phyloP scores from a whole-genome alignment of 495 filamentous ascomycete species.

The Aspergillus baeticus region DNA sequence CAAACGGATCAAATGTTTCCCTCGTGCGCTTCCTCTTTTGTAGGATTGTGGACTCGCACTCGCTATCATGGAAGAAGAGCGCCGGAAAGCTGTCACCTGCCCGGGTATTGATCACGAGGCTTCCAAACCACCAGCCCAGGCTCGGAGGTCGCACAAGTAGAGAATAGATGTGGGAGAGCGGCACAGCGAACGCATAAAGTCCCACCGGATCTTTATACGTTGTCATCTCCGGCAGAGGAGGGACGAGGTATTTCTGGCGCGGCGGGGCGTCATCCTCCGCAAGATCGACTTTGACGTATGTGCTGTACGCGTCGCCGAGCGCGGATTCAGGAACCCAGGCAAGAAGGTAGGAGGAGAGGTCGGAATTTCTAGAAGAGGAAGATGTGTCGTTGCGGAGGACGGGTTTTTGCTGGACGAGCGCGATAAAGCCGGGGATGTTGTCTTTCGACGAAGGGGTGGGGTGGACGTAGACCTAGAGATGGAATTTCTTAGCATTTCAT shows the following conservation, averaged over 20 bases:
- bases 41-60: conserved; percentile 92
- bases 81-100: conserved; percentile 91
- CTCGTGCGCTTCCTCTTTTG: conserved; percentile 83
- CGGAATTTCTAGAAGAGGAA: conserved; percentile 48
- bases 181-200: conserved; percentile 89
- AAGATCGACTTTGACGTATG: conserved; percentile 94
- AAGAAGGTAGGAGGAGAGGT: conserved; percentile 71
- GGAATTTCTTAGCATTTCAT: neutral
- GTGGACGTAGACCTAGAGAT: conserved; percentile 84
- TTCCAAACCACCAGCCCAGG: conserved; percentile 97
- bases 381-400: conserved; percentile 24
- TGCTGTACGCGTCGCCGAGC: conserved; percentile 79
- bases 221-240: conserved; percentile 78
- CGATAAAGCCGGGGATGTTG: conserved; percentile 95
- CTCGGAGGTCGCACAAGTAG: conserved; percentile 88
- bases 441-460: conserved; percentile 90
- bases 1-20: conserved; percentile 89
- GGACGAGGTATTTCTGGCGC: conserved; percentile 85
- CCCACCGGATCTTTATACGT: conserved; percentile 69
- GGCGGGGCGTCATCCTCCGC: conserved; percentile 77
- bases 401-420: conserved; percentile 87
- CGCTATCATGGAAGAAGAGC: conserved; percentile 94
- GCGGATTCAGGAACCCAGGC: conserved; percentile 94
- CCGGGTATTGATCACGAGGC: conserved; percentile 85
- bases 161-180: conserved; percentile 85